Percentiles rank a stretch among this genome's conserved stretches.
Conservation (phyloP, 306 rosid genomes). For the Prunus padus region DNA sequence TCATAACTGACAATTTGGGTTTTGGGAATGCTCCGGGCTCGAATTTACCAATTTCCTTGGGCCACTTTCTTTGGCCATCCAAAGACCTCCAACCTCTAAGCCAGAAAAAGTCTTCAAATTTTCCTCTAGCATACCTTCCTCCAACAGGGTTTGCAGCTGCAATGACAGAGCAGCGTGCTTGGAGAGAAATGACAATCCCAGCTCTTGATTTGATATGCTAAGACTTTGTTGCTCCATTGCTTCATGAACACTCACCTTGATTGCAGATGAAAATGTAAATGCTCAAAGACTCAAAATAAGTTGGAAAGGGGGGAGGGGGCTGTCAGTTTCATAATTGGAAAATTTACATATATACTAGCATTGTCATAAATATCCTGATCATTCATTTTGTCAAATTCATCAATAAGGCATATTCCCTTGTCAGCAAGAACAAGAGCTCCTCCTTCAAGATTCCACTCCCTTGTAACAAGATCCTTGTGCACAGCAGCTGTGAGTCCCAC, state of each 20-base stretch:
- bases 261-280: constrained; percentile 11
- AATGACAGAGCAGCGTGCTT: constrained; percentile 97
- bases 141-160: constrained; percentile 99
- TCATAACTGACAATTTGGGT: constrained; percentile 41
- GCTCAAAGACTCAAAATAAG: constrained; percentile 6
- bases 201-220: constrained; percentile 96
- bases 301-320: neutral
- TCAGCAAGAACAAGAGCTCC: constrained; percentile 99
- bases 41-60: no score
- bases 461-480: constrained; percentile 94
- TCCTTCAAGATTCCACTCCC: constrained; percentile 99
- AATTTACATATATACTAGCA: neutral
- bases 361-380: constrained; percentile 84
- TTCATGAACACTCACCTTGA: constrained; percentile 96
- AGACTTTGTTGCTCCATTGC: constrained; percentile 99
- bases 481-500: constrained; percentile 99
- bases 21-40: constrained; percentile 39
- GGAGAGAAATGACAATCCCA: constrained; percentile 97
- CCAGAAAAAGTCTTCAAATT: neutral
- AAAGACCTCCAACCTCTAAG: no score
- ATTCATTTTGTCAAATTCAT: constrained; percentile 99
- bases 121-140: constrained; percentile 66
- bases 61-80: no score
- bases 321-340: constrained; percentile 2
- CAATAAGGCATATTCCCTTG: constrained; percentile 94